Evolutionary conservation across 371 early-diverging fungal species (phyloP).

Genomic region (Dichotomocladium elegans): DNA sequence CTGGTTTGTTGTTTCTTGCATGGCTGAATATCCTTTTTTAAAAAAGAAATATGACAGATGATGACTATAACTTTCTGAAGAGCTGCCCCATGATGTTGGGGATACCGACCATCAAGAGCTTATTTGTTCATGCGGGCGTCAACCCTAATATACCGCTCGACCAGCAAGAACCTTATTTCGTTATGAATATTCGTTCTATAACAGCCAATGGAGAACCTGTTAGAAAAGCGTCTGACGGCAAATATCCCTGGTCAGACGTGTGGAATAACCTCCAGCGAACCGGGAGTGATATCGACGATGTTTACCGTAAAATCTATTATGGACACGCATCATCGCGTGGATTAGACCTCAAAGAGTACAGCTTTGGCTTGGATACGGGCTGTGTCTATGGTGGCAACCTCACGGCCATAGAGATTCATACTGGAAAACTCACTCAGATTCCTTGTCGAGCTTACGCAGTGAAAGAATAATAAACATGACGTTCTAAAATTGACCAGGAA

Average conservation of each 20-base stretch:
- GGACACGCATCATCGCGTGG: conserved; percentile 69
- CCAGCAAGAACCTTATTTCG: conserved; percentile 45
- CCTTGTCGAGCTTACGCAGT: conserved; percentile 14
- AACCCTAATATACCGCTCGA: conserved; percentile 37
- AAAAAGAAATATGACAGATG: conserved; percentile 36
- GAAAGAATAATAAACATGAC: too few relatives aligned
- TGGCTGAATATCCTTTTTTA: neutral
- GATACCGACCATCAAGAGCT: conserved; percentile 49
- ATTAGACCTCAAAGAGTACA: conserved; percentile 47
- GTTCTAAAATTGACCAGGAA: neutral
- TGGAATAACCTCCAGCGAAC: conserved; percentile 36
- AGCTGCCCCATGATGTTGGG: conserved; percentile 59
- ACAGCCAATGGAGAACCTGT: conserved; percentile 29
- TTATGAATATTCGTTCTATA: conserved; percentile 63
- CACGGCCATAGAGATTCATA: conserved; percentile 50
- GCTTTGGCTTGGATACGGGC: conserved; percentile 67
- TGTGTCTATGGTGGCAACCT: conserved; percentile 65
- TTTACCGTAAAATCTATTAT: conserved; percentile 45
- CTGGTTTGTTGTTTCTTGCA: conserved; percentile 1
- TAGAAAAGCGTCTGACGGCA: neutral
- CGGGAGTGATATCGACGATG: neutral
- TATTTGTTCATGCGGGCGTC: conserved; percentile 68
- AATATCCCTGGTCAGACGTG: conserved; percentile 33
- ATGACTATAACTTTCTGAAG: conserved; percentile 53
- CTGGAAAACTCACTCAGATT: conserved; percentile 28